Base-by-base conservation (phyloP, 2,329 filamentous ascomycete genomes). In the Epichloe elymi region DNA sequence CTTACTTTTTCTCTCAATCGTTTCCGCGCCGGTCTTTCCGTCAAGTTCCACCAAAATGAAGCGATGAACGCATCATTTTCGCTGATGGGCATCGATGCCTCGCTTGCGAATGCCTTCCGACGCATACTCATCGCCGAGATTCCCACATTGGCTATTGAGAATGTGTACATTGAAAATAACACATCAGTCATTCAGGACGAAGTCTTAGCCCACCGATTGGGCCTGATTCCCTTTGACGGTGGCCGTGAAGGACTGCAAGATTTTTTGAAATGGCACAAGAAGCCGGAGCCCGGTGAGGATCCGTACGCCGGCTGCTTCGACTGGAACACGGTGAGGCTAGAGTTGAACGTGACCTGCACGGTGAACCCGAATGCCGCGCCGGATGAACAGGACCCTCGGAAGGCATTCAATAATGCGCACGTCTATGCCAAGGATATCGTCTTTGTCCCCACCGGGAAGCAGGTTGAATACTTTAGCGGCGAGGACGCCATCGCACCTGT, bases 171-270 rank as follows among this genome's bases (percentile, higher is more conserved):
- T 57, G 80, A 88, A 65, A 94, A 96, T 74, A 98, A 98, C 74
- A 97, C 91, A 48, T 95, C 88, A 5, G 89, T 98, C 37, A 93
- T 98, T 62, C 91, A 97, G 67, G 93, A 98, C 65, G 93, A 98
- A 73, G 91, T 98, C 4, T 82, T 98, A 48, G 85, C 90, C 15
- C 87, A 93, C 66, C 80, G 93, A 43, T 75, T 98, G 35, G 93
- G 93, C 53, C 80, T 98, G 44, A 85, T 98, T 50, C 93, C 94
- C 17, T 83, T 98, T 59, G 85, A 83, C 57, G 93, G 88, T 58
- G 80, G 82, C 54, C 80, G 83, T 57, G 77, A 86, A 51, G 90
- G 87, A 48, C 74, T 98, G 51, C 74, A 74, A 52, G 80, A 85
- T 59, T 90, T 83, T 83, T 75, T 97, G 71, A 83, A 82, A 65